Percentiles rank a stretch among this genome's conserved stretches.
Conservation (phyloP, 108 stramenopile species). For the Cyclotella baltica region DNA sequence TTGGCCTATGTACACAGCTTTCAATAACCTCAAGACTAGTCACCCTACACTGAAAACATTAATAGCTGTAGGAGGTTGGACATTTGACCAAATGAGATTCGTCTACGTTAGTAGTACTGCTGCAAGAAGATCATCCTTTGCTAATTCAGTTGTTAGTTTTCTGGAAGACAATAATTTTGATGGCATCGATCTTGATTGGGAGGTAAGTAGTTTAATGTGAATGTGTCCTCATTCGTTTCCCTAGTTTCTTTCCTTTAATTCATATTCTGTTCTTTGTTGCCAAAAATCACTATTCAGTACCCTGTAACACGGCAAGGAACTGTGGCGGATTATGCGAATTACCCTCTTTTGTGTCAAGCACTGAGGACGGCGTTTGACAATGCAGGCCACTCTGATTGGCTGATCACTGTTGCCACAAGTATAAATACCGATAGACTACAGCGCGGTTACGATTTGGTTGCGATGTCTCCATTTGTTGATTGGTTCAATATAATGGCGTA, state of each 20-base stretch:
- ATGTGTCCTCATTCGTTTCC: too few species aligned
- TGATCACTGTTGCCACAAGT: conserved; percentile 42
- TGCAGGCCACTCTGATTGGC: conserved; percentile 34
- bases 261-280: too few species aligned
- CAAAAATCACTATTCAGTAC: too few species aligned
- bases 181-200: conserved; percentile 49
- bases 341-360: conserved; percentile 36
- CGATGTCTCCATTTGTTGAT: conserved; percentile 32
- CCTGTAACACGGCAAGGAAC: conserved; percentile 34
- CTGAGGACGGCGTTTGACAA: conserved; percentile 29
- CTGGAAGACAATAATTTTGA: conserved; percentile 23
- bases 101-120: conserved; percentile 21
- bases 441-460: conserved; percentile 37
- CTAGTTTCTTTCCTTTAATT: too few species aligned
- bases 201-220: too few species aligned
- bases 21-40: conserved; percentile 30
- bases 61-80: conserved; percentile 47
- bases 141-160: conserved; percentile 38
- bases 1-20: conserved; percentile 18
- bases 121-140: conserved; percentile 24
- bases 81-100: conserved; percentile 35
- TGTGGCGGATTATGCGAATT: conserved; percentile 43
- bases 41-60: conserved; percentile 40
- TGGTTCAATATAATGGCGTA: conserved; percentile 54
- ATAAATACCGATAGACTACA: conserved; percentile 23